A percentile compares a stretch with the other conserved stretches of the same genome.
phyloP scores from a whole-genome alignment of 305 asterid genomes.

The Striga hermonthica region DNA sequence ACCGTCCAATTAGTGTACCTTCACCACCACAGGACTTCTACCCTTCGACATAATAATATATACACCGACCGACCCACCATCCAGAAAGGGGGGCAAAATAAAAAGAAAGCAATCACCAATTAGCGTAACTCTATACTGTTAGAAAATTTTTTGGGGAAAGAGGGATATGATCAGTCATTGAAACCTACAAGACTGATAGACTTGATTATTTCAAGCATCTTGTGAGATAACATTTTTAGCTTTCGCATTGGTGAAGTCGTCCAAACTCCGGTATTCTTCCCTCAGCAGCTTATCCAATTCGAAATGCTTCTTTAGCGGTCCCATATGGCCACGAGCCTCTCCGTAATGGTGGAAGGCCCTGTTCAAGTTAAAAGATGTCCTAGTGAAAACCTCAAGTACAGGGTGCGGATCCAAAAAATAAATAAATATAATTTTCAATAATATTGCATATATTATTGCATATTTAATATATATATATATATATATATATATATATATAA shows the following conservation, averaged over 20 bases:
- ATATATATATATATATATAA: too few relatives aligned
- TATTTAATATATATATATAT: too few relatives aligned
- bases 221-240: constrained; percentile 37
- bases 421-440: too few relatives aligned
- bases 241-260: constrained; percentile 65
- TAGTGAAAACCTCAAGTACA: background rate
- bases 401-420: background rate
- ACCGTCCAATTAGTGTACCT: too few relatives aligned
- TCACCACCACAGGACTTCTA: too few relatives aligned
- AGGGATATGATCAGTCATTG: constrained; percentile 25
- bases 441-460: too few relatives aligned
- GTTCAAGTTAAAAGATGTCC: constrained; percentile 28
- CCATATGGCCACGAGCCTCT: constrained; percentile 41
- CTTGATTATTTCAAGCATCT: constrained; percentile 31
- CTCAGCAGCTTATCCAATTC: constrained; percentile 71
- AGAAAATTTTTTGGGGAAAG: constrained; percentile 37
- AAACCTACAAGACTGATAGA: constrained; percentile 21
- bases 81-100: too few relatives aligned
- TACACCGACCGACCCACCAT: too few relatives aligned
- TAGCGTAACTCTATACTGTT: constrained; percentile 37
- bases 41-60: too few relatives aligned
- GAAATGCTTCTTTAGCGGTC: constrained; percentile 56
- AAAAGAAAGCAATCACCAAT: constrained; percentile 24
- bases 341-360: constrained; percentile 90
- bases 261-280: constrained; percentile 63